Conservation (phyloP, 768 basidiomycete species). For the Leccinum boreale region DNA sequence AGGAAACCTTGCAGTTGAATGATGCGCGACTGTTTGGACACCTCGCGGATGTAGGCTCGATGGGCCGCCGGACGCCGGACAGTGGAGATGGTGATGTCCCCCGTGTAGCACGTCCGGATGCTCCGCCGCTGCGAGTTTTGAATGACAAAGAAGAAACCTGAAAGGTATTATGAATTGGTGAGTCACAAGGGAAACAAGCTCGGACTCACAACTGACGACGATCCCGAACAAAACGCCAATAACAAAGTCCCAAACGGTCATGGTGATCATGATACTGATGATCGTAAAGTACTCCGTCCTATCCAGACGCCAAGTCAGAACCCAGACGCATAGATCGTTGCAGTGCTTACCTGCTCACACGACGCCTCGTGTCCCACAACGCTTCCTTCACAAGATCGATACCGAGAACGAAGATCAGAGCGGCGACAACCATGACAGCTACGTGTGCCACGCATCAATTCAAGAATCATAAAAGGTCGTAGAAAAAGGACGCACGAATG, state of each 20-base stretch:
- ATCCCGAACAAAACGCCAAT: slow-evolving; percentile 92
- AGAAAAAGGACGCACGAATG: slow-evolving; percentile 60
- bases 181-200: background rate
- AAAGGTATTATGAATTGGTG: background rate
- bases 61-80: slow-evolving; percentile 88
- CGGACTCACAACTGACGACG: slow-evolving; percentile 74
- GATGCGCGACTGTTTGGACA: slow-evolving; percentile 87
- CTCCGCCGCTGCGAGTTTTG: slow-evolving; percentile 85
- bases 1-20: slow-evolving; percentile 89
- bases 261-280: slow-evolving; percentile 80
- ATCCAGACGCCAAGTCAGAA: slow-evolving; percentile 8
- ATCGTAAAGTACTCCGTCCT: slow-evolving; percentile 83
- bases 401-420: slow-evolving; percentile 91
- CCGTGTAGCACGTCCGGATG: slow-evolving; percentile 80
- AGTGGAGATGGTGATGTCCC: slow-evolving; percentile 82
- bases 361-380: slow-evolving; percentile 90
- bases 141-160: slow-evolving; percentile 95
- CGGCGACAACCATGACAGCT: slow-evolving; percentile 91
- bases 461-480: background rate
- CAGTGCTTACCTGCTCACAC: slow-evolving; percentile 66
- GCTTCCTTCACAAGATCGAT: slow-evolving; percentile 95
- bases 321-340: background rate
- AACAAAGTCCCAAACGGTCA: slow-evolving; percentile 95
- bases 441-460: background rate
- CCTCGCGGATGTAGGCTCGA: slow-evolving; percentile 86